Conservation (phyloP, 805 yeast genomes). For the Kodamaea laetipori region DNA sequence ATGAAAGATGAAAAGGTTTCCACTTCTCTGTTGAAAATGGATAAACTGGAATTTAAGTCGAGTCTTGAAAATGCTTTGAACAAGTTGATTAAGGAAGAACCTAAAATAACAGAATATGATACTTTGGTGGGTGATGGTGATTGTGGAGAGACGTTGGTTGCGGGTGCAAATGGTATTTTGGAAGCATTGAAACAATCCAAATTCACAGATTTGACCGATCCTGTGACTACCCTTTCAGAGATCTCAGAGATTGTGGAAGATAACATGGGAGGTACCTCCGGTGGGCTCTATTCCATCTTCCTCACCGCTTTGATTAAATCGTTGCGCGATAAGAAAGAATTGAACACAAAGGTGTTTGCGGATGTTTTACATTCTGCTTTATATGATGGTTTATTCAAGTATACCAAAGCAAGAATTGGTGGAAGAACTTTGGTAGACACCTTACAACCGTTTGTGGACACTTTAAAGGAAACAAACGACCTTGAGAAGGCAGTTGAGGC, state of each 20-base stretch:
- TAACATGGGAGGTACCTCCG: constrained; percentile 97
- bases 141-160: constrained; percentile 87
- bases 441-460: constrained; percentile 79
- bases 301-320: constrained; percentile 70
- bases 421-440: constrained; percentile 91
- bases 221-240: constrained; percentile 61
- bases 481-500: constrained; percentile 63
- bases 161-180: constrained; percentile 76
- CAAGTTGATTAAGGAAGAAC: constrained; percentile 51
- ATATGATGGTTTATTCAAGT: constrained; percentile 68
- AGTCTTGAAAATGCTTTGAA: constrained; percentile 49
- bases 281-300: constrained; percentile 87
- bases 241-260: constrained; percentile 83
- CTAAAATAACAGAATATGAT: constrained; percentile 80
- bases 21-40: constrained; percentile 32
- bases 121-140: constrained; percentile 96
- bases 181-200: constrained; percentile 34
- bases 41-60: constrained; percentile 48
- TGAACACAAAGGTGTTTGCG: constrained; percentile 39
- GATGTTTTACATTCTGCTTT: constrained; percentile 60
- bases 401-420: constrained; percentile 86
- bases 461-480: constrained; percentile 53
- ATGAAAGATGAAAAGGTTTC: constrained; percentile 26
- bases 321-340: constrained; percentile 40
- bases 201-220: constrained; percentile 38